These are phyloP conservation scores for Populus tremula DNA, from an alignment of 345 rosid species.

Conservation along the genomic window DNA sequence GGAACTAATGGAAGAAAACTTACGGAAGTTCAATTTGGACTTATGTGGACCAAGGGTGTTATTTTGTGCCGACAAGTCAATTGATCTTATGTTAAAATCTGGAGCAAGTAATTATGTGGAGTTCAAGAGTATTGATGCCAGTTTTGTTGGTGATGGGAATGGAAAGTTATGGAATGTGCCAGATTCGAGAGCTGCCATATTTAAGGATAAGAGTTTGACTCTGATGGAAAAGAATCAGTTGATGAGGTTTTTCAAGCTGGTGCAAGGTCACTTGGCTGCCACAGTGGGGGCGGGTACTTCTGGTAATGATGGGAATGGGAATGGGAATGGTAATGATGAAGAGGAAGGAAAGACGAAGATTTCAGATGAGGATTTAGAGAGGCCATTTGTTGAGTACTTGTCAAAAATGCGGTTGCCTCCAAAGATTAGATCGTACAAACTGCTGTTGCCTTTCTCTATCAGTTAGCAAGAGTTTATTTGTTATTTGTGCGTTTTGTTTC, in stretches of 20 bases:
- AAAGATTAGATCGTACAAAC: conserved; percentile 72
- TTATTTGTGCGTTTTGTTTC: background rate
- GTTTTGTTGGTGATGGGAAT: conserved; percentile 48
- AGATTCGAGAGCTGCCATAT: conserved; percentile 74
- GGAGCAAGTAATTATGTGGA: conserved; percentile 58
- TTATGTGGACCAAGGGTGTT: conserved; percentile 68
- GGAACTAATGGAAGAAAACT: conserved; percentile 37
- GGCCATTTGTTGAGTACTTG: conserved; percentile 69
- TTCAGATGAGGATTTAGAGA: conserved; percentile 65
- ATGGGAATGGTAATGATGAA: background rate
- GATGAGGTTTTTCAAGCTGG: conserved; percentile 77
- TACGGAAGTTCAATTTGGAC: conserved; percentile 56
- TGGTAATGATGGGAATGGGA: conserved; percentile 15
- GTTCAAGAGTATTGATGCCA: conserved; percentile 73
- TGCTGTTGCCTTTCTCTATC: conserved; percentile 25
- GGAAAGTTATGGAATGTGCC: conserved; percentile 63
- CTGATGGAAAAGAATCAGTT: conserved; percentile 69
- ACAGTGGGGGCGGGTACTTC: background rate
- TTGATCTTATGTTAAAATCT: conserved; percentile 52
- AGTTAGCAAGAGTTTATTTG: conserved; percentile 29
- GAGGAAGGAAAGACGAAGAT: conserved; percentile 29
- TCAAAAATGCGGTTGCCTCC: conserved; percentile 61
- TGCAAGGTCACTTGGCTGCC: conserved; percentile 51
- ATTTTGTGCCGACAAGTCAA: conserved; percentile 66
- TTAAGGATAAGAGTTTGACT: conserved; percentile 66